Base-by-base conservation (phyloP, 768 basidiomycete genomes). In the Agaricus sinodeliciosus region DNA sequence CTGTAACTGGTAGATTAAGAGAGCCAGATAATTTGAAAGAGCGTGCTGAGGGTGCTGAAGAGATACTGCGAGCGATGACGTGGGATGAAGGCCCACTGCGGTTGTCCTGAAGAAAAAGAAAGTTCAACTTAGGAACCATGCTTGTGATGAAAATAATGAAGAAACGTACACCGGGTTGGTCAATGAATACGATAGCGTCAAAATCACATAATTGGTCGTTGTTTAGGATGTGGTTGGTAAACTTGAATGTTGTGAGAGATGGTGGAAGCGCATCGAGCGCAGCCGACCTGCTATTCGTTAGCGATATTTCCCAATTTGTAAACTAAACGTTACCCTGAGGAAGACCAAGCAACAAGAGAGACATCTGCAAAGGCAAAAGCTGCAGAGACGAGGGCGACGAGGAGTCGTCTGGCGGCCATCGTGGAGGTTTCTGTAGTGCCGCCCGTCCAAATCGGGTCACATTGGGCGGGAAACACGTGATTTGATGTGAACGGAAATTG, bases 281-380 rank as follows among this genome's bases (percentile, higher is more conserved):
- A 58, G 66, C 65, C 43, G 79, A 81, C 55, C 85, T 87, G 56
- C 4, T 35, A 37, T 51, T 41, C 49, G n/a, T 16, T 18, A 12
- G 46, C 19, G 50, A 46, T 34, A 46, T 43, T 25, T 3, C 9
- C 25, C 22, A 47, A 49, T 2, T 28, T 34, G 44, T 18, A 4
- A 12, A 27, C 22, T 7, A 2, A 37, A 18, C 56, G 59, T n/a
- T 63, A 86, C 87, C 72, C 74, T 41, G 76, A 70, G 19, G 85
- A 86, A 0, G 87, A 80, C 87, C 89, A 90, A 9, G 80, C 79
- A 2, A 90, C 65, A 12, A 90, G 62, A 8, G 88, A 64, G 0
- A 86, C 85, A 52, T 81, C 72, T 8, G 77, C 78, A 66, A 79
- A 87, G 3, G 84, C 85, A 27, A 76, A 61, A 2, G 71, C 79